These are phyloP conservation scores for Fusarium sublunatum DNA, from an alignment of 2,329 filamentous ascomycete genomes.

Conservation along the genomic window DNA sequence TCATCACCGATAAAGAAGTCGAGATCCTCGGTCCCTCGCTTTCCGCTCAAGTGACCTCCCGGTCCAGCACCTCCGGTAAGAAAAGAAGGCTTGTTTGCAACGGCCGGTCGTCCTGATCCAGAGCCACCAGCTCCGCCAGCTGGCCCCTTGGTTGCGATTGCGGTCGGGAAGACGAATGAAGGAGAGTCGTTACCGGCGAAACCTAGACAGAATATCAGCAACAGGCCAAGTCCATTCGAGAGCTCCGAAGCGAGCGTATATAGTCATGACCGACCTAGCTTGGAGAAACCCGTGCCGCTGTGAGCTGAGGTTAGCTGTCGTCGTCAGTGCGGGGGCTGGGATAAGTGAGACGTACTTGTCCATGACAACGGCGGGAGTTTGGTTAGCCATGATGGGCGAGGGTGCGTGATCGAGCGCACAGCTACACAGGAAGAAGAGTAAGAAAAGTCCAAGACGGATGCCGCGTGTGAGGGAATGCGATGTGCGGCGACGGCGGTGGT, in stretches of 20 bases:
- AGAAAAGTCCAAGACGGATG: slow-evolving; percentile 22
- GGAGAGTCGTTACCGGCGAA: slow-evolving; percentile 99
- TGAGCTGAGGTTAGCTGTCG: slow-evolving; percentile 50
- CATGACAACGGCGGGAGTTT: slow-evolving; percentile 99
- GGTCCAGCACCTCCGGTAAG: slow-evolving; percentile 90
- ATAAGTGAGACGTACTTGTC: slow-evolving; percentile 86
- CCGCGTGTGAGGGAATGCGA: slow-evolving; percentile 35
- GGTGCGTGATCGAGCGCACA: slow-evolving; percentile 41
- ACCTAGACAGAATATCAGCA: slow-evolving; percentile 65
- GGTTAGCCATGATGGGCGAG: slow-evolving; percentile 79
- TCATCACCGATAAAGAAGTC: slow-evolving; percentile 99
- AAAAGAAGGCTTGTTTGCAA: slow-evolving; percentile 95
- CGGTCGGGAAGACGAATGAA: slow-evolving; percentile 98
- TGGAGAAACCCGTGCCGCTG: slow-evolving; percentile 99
- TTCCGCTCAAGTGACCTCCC: slow-evolving; percentile 83
- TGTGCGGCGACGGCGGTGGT: slow-evolving; percentile 39
- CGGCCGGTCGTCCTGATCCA: slow-evolving; percentile 87
- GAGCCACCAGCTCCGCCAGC: slow-evolving; percentile 77
- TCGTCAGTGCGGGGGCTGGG: slow-evolving; percentile 46
- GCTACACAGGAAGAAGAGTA: slow-evolving; percentile 14
- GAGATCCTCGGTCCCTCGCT: slow-evolving; percentile 95
- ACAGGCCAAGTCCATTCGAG: slow-evolving; percentile 12
- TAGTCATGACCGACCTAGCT: slow-evolving; percentile 78
- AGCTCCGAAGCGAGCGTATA: slow-evolving; percentile 22
- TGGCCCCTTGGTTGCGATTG: slow-evolving; percentile 92